phyloP scores from a whole-genome alignment of 2,329 filamentous ascomycete genomes.

The Biscogniauxia sp. region DNA sequence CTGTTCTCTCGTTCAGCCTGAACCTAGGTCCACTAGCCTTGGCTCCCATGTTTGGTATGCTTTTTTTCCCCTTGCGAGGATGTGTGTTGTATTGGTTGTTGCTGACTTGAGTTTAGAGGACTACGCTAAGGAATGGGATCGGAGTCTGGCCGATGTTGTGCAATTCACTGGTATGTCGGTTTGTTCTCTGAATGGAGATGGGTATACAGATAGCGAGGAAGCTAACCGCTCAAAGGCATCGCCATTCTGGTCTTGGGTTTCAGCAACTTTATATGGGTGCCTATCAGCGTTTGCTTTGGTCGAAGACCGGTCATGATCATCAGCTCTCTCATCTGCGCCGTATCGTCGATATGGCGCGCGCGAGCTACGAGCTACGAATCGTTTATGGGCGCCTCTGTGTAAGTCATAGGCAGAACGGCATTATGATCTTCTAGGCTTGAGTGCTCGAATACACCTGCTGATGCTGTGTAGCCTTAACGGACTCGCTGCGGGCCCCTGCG shows the following conservation, averaged over 20 bases:
- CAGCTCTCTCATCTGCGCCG: conserved; percentile 41
- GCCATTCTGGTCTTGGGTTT: conserved; percentile 47
- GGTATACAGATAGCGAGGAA: background rate
- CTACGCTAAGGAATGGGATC: conserved; percentile 54
- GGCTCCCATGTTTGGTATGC: conserved; percentile 52
- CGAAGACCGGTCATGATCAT: conserved; percentile 47
- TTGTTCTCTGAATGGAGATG: no score
- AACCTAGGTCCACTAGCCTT: conserved; percentile 42
- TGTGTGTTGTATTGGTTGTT: background rate
- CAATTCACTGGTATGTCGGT: conserved; percentile 39
- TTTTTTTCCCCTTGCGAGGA: background rate
- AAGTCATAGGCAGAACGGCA: conserved; percentile 10
- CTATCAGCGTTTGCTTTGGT: conserved; percentile 45
- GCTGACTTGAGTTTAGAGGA: conserved; percentile 41
- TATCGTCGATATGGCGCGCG: conserved; percentile 51
- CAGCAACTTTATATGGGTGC: conserved; percentile 54
- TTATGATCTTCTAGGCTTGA: background rate
- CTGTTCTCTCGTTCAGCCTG: conserved; percentile 40
- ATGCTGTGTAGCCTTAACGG: conserved; percentile 47
- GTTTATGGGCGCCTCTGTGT: conserved; percentile 61
- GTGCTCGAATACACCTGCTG: background rate
- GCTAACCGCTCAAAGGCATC: conserved; percentile 30
- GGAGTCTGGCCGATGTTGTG: conserved; percentile 48
- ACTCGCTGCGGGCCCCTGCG: conserved; percentile 59
- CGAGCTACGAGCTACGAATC: conserved; percentile 54